phyloP scores from a whole-genome alignment of 805 yeast species.

The Cyberlindnera maritima region DNA sequence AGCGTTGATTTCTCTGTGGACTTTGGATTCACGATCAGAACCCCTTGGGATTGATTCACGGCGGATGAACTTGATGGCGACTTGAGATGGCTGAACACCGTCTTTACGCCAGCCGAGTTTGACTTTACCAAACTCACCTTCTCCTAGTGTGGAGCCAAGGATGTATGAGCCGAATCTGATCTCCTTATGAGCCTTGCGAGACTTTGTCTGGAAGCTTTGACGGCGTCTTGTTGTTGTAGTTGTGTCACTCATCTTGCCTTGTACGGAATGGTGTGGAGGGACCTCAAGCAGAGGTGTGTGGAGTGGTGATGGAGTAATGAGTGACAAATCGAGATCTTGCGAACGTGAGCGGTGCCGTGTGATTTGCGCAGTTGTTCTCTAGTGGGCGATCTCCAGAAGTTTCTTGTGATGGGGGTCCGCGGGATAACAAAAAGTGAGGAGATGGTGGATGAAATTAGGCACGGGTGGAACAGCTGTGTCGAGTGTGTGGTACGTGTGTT shows the following conservation, averaged over 20 bases:
- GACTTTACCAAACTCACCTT: conserved; percentile 98
- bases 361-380: neutral
- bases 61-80: conserved; percentile 89
- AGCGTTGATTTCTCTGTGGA: conserved; percentile 91
- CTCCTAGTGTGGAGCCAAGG: conserved; percentile 91
- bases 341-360: neutral
- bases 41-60: conserved; percentile 86
- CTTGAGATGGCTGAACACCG: conserved; percentile 66
- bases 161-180: conserved; percentile 87
- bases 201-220: conserved; percentile 27
- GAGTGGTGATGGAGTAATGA: no score
- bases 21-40: conserved; percentile 81
- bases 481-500: no score
- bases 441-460: neutral
- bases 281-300: no score
- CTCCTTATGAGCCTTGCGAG: conserved; percentile 48
- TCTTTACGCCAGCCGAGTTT: conserved; percentile 94
- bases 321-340: neutral
- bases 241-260: conserved; percentile 9
- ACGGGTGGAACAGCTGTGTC: no score
- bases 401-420: neutral
- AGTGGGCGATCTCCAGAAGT: neutral
- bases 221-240: conserved; percentile 22
- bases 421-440: neutral
- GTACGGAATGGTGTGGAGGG: neutral